These are phyloP conservation scores for Lactifluus rugatus DNA, from an alignment of 768 basidiomycete species.

Conservation along the genomic window DNA sequence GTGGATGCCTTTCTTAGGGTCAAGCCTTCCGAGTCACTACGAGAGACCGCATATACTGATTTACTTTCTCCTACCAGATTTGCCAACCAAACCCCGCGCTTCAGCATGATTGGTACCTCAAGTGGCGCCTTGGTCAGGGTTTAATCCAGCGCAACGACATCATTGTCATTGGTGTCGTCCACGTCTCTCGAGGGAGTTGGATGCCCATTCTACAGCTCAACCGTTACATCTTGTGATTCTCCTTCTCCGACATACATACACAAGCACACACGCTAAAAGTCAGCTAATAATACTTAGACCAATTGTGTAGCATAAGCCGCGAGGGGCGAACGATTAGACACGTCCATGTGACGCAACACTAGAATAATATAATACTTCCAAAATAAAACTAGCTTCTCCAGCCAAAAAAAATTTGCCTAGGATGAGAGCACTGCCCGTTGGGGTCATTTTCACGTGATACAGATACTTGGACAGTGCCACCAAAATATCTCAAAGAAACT, in stretches of 20 bases:
- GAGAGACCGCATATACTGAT: no score
- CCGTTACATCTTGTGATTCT: no score
- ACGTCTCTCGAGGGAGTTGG: no score
- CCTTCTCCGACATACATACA: neutral
- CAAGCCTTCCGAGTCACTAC: neutral
- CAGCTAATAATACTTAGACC: neutral
- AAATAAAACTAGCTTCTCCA: no score
- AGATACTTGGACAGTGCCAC: neutral
- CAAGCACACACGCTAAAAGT: neutral
- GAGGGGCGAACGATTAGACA: no score
- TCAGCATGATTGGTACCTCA: no score
- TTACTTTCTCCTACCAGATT: no score
- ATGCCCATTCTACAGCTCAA: no score
- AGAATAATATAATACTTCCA: neutral
- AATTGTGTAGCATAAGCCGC: neutral
- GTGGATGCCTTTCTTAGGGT: slow-evolving; percentile 6
- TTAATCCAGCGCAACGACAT: no score
- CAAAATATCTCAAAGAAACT: neutral
- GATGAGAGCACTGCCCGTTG: neutral
- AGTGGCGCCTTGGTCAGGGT: no score
- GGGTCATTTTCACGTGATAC: neutral
- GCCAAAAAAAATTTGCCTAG: neutral
- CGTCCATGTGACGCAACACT: neutral
- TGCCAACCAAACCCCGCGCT: no score
- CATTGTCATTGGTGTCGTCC: no score